Percentiles rank a stretch among this genome's conserved stretches.
These are phyloP conservation scores for Curvularia sp. DNA, from an alignment of 2,329 filamentous ascomycete species.

Conservation along the genomic window DNA sequence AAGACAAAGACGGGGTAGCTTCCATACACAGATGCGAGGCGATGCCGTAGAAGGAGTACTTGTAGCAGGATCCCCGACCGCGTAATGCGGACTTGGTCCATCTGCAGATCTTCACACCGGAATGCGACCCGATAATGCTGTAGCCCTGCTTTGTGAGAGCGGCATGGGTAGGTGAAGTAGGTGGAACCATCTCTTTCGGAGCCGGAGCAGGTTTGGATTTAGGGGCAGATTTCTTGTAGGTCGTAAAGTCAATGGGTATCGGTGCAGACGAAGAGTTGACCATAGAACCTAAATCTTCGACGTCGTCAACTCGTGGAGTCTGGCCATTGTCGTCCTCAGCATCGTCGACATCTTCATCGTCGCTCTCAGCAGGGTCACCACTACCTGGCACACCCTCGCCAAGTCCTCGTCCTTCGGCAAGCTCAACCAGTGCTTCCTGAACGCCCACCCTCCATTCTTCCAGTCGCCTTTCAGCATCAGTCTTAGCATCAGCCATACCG, in stretches of 20 bases:
- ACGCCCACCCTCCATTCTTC: conserved; percentile 81
- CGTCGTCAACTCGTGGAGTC: conserved; percentile 67
- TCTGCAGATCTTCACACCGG: conserved; percentile 95
- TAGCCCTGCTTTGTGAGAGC: conserved; percentile 96
- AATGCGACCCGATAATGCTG: conserved; percentile 92
- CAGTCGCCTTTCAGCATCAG: conserved; percentile 71
- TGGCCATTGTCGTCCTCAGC: conserved; percentile 54
- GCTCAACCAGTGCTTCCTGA: conserved; percentile 70
- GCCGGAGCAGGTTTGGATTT: conserved; percentile 57
- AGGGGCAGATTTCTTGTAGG: conserved; percentile 62
- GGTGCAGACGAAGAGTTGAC: conserved; percentile 58
- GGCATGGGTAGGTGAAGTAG: conserved; percentile 84
- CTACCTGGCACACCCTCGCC: conserved; percentile 77
- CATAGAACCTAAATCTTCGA: conserved; percentile 81
- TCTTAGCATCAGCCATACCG: conserved; percentile 85
- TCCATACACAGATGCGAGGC: conserved; percentile 98
- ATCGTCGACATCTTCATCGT: conserved; percentile 70
- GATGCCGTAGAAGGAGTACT: conserved; percentile 97
- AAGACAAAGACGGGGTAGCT: conserved; percentile 91
- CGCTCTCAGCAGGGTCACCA: conserved; percentile 84
- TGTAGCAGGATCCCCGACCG: conserved; percentile 94
- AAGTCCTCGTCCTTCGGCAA: conserved; percentile 61
- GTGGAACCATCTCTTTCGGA: conserved; percentile 91
- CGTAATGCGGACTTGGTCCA: conserved; percentile 98
- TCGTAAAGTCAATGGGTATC: conserved; percentile 87